Conservation (phyloP, 345 rosid genomes). For the Carallia pectinifolia region DNA sequence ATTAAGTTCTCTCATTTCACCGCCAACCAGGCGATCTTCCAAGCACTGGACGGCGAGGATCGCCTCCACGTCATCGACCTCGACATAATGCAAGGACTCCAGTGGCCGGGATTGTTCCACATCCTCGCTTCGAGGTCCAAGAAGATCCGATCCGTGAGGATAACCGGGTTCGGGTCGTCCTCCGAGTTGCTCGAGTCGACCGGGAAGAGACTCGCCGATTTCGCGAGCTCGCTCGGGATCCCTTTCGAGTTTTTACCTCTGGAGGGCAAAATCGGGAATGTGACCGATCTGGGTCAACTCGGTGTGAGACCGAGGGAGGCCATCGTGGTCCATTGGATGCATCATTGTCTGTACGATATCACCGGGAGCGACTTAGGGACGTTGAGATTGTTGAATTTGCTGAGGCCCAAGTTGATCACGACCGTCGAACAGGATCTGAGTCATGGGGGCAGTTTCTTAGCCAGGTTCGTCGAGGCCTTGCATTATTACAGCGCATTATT, state of each 20-base stretch:
- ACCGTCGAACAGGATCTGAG: constrained; percentile 87
- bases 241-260: constrained; percentile 84
- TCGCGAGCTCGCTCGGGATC: constrained; percentile 66
- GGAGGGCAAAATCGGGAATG: constrained; percentile 73
- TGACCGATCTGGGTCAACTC: constrained; percentile 54
- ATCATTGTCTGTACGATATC: constrained; percentile 81
- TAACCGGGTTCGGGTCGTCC: constrained; percentile 88
- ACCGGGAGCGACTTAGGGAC: constrained; percentile 70
- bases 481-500: constrained; percentile 97
- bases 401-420: constrained; percentile 75
- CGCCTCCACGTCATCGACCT: constrained; percentile 87
- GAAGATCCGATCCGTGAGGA: constrained; percentile 70
- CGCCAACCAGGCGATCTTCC: constrained; percentile 91
- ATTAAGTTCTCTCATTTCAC: constrained; percentile 96
- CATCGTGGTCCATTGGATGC: constrained; percentile 96
- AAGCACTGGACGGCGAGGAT: constrained; percentile 79
- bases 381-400: constrained; percentile 46
- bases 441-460: constrained; percentile 67
- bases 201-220: constrained; percentile 79
- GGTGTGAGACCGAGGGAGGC: constrained; percentile 62
- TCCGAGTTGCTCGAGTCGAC: constrained; percentile 77
- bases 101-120: constrained; percentile 98
- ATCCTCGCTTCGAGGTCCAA: constrained; percentile 82
- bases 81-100: constrained; percentile 97
- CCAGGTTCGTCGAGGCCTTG: constrained; percentile 86